These are phyloP conservation scores for Microdochium bolleyi DNA, from an alignment of 2,329 filamentous ascomycete genomes.

Conservation along the genomic window DNA sequence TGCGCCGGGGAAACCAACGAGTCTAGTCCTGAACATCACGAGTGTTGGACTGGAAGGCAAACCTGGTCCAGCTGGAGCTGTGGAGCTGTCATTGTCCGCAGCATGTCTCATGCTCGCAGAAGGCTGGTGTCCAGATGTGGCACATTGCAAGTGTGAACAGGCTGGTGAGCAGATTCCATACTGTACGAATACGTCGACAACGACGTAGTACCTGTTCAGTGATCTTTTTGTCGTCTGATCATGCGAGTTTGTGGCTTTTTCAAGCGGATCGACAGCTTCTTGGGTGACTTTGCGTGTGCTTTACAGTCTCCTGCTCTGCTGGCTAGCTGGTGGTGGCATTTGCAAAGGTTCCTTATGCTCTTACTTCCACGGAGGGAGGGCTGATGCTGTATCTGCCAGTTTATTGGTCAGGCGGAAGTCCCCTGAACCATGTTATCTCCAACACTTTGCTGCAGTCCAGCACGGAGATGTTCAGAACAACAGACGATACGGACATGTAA, in stretches of 20 bases:
- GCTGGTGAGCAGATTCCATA: background rate
- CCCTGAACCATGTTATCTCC: background rate
- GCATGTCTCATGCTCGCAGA: background rate
- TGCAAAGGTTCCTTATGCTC: background rate
- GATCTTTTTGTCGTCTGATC: background rate
- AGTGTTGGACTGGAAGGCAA: no score
- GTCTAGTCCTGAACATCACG: no score
- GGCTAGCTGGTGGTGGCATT: background rate
- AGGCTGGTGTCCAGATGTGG: background rate
- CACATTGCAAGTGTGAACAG: background rate
- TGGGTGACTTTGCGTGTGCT: background rate
- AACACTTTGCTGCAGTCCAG: background rate
- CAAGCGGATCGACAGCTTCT: background rate
- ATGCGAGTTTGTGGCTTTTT: background rate
- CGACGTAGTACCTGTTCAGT: background rate
- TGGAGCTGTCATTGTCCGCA: background rate
- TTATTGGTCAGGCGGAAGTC: background rate
- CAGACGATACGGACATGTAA: background rate
- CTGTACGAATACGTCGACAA: background rate
- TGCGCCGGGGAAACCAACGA: background rate
- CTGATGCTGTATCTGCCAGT: background rate
- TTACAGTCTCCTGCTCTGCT: background rate
- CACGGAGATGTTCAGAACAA: background rate
- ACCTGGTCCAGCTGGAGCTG: no score
- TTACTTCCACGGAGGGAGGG: background rate